Percentiles rank a stretch among this genome's conserved stretches.
Evolutionary conservation across 208 protist species (phyloP).

Genomic region (Wallacemonas sp.): DNA sequence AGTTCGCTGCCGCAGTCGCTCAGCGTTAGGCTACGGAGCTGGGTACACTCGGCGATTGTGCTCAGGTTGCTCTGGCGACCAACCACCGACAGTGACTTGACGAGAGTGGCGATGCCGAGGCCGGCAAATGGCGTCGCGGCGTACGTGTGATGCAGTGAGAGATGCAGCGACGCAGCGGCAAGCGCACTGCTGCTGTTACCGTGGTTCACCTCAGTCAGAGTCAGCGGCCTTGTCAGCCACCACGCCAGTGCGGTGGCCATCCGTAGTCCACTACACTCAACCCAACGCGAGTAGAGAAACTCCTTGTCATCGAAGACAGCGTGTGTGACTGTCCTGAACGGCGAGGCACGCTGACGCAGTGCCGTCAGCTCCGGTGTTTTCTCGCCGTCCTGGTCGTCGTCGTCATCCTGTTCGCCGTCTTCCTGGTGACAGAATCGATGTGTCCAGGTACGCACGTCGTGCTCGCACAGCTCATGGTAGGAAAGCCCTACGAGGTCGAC

Average conservation of each 20-base stretch:
- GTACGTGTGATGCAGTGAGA: background rate
- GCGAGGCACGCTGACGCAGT: background rate
- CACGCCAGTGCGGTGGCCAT: background rate
- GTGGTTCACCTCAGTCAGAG: background rate
- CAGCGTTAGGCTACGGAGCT: background rate
- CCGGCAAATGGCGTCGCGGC: background rate
- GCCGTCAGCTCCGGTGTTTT: background rate
- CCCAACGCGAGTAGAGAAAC: background rate
- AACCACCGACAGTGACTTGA: background rate
- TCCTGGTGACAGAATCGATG: background rate
- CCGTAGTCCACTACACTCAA: background rate
- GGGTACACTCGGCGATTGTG: background rate
- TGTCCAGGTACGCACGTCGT: background rate
- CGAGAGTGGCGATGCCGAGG: background rate
- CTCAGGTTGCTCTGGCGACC: background rate
- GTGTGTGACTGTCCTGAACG: background rate
- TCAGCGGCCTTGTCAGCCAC: slow-evolving; percentile 5
- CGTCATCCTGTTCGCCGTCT: background rate
- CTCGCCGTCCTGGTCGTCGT: background rate
- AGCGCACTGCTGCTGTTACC: background rate
- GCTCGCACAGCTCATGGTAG: background rate
- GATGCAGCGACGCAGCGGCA: background rate
- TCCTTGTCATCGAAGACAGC: background rate
- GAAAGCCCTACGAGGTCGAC: background rate
- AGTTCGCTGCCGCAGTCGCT: background rate